Conservation (phyloP, 2,329 filamentous ascomycete species). For the Microsporum canis region DNA sequence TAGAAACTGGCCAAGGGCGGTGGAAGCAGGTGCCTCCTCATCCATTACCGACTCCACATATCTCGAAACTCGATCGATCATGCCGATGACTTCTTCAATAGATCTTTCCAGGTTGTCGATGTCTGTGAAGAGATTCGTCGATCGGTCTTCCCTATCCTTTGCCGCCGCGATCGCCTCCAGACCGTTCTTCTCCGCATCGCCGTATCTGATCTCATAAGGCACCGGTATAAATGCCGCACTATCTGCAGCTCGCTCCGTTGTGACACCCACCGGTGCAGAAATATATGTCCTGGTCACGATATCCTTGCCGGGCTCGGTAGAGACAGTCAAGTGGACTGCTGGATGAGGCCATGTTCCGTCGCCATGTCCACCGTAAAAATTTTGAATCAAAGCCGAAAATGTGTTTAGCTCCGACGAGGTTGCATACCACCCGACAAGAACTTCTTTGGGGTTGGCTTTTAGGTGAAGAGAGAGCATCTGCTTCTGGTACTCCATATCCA, state of each 20-base stretch:
- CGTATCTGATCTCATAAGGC: slow-evolving; percentile 85
- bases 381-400: slow-evolving; percentile 97
- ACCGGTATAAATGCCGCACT: slow-evolving; percentile 97
- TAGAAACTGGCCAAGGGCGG: slow-evolving; percentile 84
- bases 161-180: slow-evolving; percentile 77
- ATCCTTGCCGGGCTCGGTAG: slow-evolving; percentile 74
- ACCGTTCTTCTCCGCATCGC: slow-evolving; percentile 62
- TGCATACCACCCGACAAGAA: slow-evolving; percentile 95
- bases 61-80: slow-evolving; percentile 81
- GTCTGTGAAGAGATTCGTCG: slow-evolving; percentile 66
- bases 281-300: slow-evolving; percentile 92
- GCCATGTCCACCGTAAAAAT: slow-evolving; percentile 95
- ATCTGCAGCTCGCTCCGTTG: slow-evolving; percentile 85
- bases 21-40: slow-evolving; percentile 78
- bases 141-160: slow-evolving; percentile 64
- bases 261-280: slow-evolving; percentile 86
- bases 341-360: slow-evolving; percentile 96
- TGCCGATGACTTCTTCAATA: slow-evolving; percentile 73
- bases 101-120: slow-evolving; percentile 80
- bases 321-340: slow-evolving; percentile 93
- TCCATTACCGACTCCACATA: slow-evolving; percentile 87
- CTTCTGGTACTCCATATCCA: slow-evolving; percentile 99
- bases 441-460: slow-evolving; percentile 85
- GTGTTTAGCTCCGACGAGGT: slow-evolving; percentile 95
- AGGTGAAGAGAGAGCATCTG: slow-evolving; percentile 94